Conservation (phyloP, 345 rosid genomes). For the Fremontodendron californicum region DNA sequence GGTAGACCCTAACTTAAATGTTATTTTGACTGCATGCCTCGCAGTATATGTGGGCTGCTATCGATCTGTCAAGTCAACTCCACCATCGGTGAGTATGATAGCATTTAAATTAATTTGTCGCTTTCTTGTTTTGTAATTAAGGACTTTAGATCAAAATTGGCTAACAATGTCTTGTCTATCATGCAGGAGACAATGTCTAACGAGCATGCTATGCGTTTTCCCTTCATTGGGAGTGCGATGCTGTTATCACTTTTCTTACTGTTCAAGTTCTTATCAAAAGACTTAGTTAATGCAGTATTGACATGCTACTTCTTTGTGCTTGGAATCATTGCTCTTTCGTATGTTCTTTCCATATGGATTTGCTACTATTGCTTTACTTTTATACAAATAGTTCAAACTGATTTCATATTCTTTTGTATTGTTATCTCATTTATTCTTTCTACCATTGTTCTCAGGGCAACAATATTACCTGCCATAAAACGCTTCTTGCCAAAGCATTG, state of each 20-base stretch:
- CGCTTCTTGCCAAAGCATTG: conserved; percentile 71
- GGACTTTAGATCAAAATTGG: background rate
- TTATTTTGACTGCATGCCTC: conserved; percentile 79
- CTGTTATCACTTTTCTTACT: conserved; percentile 86
- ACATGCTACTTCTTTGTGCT: conserved; percentile 92
- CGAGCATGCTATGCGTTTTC: conserved; percentile 99
- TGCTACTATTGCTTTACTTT: background rate
- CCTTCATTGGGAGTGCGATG: conserved; percentile 98
- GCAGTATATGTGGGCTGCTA: conserved; percentile 95
- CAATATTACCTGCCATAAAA: conserved; percentile 75
- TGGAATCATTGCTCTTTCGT: conserved; percentile 95
- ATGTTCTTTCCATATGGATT: conserved; percentile 37
- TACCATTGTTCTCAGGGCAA: conserved; percentile 55
- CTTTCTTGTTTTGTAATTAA: background rate
- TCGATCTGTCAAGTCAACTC: conserved; percentile 94
- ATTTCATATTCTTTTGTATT: background rate
- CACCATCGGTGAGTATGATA: conserved; percentile 36
- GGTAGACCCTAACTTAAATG: conserved; percentile 89
- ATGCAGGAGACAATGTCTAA: conserved; percentile 94
- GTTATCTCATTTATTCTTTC: conserved; percentile 17
- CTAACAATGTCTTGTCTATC: background rate
- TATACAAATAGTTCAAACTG: background rate
- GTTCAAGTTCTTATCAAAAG: conserved; percentile 93
- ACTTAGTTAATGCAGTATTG: conserved; percentile 90
- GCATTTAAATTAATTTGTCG: background rate